phyloP scores from a whole-genome alignment of 225 moss, liverwort and hornwort genomes.

The Lunularia cruciata region DNA sequence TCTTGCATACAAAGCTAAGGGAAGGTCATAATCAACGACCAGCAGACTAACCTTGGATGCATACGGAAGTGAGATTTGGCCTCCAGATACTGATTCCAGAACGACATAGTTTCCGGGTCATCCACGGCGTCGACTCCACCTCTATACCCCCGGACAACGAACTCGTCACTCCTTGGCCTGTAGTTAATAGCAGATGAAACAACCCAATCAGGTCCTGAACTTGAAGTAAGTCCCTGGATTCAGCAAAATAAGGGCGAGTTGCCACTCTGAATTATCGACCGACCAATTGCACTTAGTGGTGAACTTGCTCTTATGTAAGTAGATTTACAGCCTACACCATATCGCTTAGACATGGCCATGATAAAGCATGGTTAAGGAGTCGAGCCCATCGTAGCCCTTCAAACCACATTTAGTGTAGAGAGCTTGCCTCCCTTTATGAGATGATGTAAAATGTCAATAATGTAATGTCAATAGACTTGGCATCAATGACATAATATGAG shows the following conservation, averaged over 20 bases:
- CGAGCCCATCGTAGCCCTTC: too few species aligned
- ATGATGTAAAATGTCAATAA: too few species aligned
- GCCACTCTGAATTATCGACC: background rate
- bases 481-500: too few species aligned
- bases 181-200: slow-evolving; percentile 5
- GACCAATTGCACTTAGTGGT: background rate
- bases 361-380: too few species aligned
- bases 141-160: slow-evolving; percentile 82
- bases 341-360: too few species aligned
- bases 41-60: slow-evolving; percentile 29
- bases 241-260: background rate
- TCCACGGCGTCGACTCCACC: slow-evolving; percentile 79
- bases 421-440: too few species aligned
- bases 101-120: slow-evolving; percentile 64
- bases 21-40: too few species aligned
- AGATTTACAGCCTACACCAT: too few species aligned
- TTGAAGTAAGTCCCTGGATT: background rate
- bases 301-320: too few species aligned
- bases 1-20: too few species aligned
- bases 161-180: slow-evolving; percentile 90
- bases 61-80: slow-evolving; percentile 40
- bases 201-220: background rate
- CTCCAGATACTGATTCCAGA: slow-evolving; percentile 65
- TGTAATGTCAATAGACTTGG: too few species aligned
- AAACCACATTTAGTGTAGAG: too few species aligned